Evolutionary conservation across 305 asterid species (phyloP).

Genomic region (Fraxinus sp.): DNA sequence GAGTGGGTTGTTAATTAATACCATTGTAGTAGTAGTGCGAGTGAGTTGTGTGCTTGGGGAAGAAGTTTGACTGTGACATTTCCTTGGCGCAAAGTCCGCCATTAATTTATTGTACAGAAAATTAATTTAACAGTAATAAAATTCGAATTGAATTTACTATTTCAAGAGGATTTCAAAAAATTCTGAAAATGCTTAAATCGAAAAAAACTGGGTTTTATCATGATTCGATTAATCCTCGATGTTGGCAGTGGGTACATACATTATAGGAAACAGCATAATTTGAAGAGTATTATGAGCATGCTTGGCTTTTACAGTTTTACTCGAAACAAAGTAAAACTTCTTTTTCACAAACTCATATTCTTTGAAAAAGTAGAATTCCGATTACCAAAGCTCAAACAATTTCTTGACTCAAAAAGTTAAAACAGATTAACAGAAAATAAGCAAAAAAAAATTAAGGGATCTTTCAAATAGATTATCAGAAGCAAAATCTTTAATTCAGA

Average conservation of each 20-base stretch:
- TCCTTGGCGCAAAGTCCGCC: neutral
- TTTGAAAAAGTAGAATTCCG: no score
- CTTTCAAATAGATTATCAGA: neutral
- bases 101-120: neutral
- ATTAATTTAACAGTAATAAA: no score
- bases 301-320: neutral
- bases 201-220: neutral
- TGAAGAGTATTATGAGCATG: neutral
- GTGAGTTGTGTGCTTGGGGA: neutral
- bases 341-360: no score
- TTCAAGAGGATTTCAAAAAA: neutral
- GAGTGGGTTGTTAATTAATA: neutral
- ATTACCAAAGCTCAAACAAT: neutral
- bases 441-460: neutral
- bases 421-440: neutral
- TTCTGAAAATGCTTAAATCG: neutral
- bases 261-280: neutral
- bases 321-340: no score
- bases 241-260: no score
- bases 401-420: neutral
- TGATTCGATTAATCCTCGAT: no score
- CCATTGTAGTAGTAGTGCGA: neutral
- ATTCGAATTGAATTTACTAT: no score
- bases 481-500: neutral
- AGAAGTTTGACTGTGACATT: neutral